Conservation (phyloP, 441 rosid genomes). For the Erodium trifolium region DNA sequence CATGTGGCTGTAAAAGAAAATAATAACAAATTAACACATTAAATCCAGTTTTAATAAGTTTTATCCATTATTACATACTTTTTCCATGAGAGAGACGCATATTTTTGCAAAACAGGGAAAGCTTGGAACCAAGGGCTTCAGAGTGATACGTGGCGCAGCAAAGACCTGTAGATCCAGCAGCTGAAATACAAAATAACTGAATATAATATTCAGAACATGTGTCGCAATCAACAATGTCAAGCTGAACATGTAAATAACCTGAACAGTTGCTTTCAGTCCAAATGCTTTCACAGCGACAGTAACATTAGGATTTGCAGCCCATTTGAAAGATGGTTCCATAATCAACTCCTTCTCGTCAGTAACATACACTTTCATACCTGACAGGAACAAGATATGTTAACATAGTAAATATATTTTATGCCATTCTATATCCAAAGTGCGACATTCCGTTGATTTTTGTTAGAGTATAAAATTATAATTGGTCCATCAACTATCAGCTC, state of each 20-base stretch:
- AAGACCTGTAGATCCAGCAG: constrained; percentile 83
- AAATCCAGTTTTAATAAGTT: no score
- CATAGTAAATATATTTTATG: neutral
- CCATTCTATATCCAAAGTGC: no score
- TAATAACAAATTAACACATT: constrained; percentile 9
- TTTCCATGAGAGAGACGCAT: constrained; percentile 83
- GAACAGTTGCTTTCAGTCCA: constrained; percentile 1
- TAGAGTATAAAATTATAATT: no score
- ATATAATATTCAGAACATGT: no score
- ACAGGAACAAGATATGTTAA: neutral
- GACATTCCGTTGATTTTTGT: no score
- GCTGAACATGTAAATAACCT: neutral
- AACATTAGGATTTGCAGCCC: neutral
- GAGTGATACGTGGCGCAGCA: constrained; percentile 70
- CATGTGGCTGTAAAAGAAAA: constrained; percentile 39
- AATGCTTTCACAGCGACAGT: constrained; percentile 2
- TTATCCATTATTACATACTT: constrained; percentile 37
- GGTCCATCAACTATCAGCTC: no score
- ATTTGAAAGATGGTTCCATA: neutral
- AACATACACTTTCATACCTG: neutral
- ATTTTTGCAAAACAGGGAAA: constrained; percentile 94
- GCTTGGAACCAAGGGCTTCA: constrained; percentile 87
- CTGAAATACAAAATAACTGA: constrained; percentile 25
- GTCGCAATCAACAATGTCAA: no score
- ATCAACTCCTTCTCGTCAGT: neutral